Evolutionary conservation across 2,329 filamentous ascomycete species (phyloP), one percentile per base, ranked within the genome.

Genomic region (Colletotrichum magnum): DNA sequence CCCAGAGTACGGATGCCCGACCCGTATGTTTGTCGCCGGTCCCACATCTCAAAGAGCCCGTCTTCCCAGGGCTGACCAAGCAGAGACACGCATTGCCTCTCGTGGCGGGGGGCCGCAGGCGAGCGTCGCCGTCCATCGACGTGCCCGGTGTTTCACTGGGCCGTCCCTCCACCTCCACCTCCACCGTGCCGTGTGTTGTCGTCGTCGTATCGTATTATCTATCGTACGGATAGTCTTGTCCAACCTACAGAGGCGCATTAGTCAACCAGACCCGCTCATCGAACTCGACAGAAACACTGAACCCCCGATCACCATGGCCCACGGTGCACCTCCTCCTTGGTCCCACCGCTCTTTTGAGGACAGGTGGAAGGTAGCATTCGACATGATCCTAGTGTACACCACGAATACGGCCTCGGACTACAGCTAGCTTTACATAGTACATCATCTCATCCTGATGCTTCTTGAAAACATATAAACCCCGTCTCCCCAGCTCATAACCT

Each of bases 201-300:
- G 32, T 13, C 47, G 21, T 43, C n/a, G 10, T 39, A 18, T 24
- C 21, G 21, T 24, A 24, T 18, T 18, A 18, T 18, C 18, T 18
- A 18, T 24, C 21, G 21, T 24, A 24, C 21, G 2, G 21, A 24
- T 24, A 24, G 21, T 24, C 21, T 24, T 32, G 18, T 66, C 45
- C 57, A 66, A 47, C 56, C 51, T 26, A 26, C 39, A 48, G 21
- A n/a, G 45, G 36, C 43, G 62, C 62, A 69, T 61, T 60, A 61
- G 62, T 60, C 56, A 69, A 69, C 56, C 36, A 52, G 62, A 61
- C 67, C 67, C 66, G 66, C 66, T 7, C 62, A 51, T 69, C 67
- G 67, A 66, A 69, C 50, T 69, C 13, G 67, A 66, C 62, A 69
- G 67, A 69, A 69, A 60, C 62, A 18, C 47, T 47, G 45, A 18